phyloP scores from a whole-genome alignment of 1,284 basidiomycete genomes.

The Tylopilus sp. region DNA sequence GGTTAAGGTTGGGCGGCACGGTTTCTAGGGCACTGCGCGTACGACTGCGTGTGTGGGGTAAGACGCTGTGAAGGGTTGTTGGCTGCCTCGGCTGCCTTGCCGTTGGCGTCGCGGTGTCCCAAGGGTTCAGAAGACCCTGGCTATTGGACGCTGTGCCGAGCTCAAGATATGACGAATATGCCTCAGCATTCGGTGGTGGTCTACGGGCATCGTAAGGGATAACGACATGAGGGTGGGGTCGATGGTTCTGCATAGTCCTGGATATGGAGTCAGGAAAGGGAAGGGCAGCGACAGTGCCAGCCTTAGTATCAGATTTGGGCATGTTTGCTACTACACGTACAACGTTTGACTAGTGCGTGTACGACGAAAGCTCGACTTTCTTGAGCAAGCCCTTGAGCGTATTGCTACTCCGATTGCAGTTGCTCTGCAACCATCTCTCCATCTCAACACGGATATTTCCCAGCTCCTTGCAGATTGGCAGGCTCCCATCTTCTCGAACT shows the following conservation, averaged over 20 bases:
- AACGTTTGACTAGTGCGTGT: slow-evolving; percentile 20
- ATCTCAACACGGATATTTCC: slow-evolving; percentile 67
- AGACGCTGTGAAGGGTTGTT: slow-evolving; percentile 1
- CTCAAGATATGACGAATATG: slow-evolving; percentile 28
- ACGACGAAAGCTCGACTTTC: slow-evolving; percentile 63
- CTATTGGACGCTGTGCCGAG: slow-evolving; percentile 14
- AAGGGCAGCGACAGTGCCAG: background rate
- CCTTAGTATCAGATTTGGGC: slow-evolving; percentile 15
- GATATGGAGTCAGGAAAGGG: background rate
- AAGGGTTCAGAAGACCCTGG: slow-evolving; percentile 13
- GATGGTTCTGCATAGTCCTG: slow-evolving; percentile 27
- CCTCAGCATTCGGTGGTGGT: slow-evolving; percentile 25
- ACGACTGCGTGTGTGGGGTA: slow-evolving; percentile 27
- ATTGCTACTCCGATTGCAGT: slow-evolving; percentile 83
- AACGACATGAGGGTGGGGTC: slow-evolving; percentile 38
- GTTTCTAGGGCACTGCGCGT: slow-evolving; percentile 40
- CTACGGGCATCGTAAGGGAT: slow-evolving; percentile 39
- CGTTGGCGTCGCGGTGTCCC: slow-evolving; percentile 28
- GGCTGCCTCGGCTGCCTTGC: slow-evolving; percentile 16
- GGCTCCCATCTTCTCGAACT: slow-evolving; percentile 46
- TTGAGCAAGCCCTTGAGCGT: slow-evolving; percentile 80
- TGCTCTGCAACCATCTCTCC: slow-evolving; percentile 79
- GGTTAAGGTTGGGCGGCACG: slow-evolving; percentile 32
- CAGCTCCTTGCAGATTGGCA: slow-evolving; percentile 73
- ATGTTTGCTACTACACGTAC: slow-evolving; percentile 14